Percentiles rank a stretch among this genome's conserved stretches.
Conservation (phyloP, 352 stramenopile species). For the Pythium coloratum region DNA sequence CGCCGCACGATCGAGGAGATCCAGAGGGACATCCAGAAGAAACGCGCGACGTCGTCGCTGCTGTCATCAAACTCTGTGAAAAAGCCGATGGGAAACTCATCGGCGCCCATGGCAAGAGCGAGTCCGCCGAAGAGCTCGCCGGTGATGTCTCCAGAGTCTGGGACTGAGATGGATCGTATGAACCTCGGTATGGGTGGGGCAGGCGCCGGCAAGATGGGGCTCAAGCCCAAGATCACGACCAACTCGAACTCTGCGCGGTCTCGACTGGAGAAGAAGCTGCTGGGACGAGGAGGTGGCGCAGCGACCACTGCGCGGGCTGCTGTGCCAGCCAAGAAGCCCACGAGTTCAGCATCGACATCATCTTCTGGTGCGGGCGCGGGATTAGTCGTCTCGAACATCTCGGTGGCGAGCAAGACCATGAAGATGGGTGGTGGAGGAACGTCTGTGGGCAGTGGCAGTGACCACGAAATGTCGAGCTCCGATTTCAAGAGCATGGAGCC, state of each 20-base stretch:
- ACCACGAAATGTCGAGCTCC: constrained; percentile 22
- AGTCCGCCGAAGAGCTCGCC: constrained; percentile 70
- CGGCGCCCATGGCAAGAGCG: constrained; percentile 30
- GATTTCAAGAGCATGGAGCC: constrained; percentile 36
- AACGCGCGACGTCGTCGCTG: constrained; percentile 28
- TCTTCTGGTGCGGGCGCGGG: neutral
- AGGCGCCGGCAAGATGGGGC: neutral
- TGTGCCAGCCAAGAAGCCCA: constrained; percentile 52
- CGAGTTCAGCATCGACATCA: constrained; percentile 9
- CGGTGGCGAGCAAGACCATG: constrained; percentile 39
- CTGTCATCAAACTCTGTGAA: constrained; percentile 20
- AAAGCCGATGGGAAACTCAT: constrained; percentile 28
- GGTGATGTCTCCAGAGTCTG: constrained; percentile 63
- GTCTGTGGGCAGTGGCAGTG: constrained; percentile 27
- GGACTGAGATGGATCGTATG: constrained; percentile 31
- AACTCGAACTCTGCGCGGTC: constrained; percentile 62
- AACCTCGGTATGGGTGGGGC: constrained; percentile 22
- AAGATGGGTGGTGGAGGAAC: constrained; percentile 31
- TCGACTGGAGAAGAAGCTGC: constrained; percentile 72
- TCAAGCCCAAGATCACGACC: constrained; percentile 48
- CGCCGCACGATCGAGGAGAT: constrained; percentile 89
- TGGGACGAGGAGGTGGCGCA: constrained; percentile 60
- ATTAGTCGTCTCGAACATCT: constrained; percentile 57
- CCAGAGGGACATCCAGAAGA: constrained; percentile 76
- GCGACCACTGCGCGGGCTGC: constrained; percentile 25